These are phyloP conservation scores for Kregervanrija fluxuum DNA, from an alignment of 805 yeast genomes.

Conservation along the genomic window DNA sequence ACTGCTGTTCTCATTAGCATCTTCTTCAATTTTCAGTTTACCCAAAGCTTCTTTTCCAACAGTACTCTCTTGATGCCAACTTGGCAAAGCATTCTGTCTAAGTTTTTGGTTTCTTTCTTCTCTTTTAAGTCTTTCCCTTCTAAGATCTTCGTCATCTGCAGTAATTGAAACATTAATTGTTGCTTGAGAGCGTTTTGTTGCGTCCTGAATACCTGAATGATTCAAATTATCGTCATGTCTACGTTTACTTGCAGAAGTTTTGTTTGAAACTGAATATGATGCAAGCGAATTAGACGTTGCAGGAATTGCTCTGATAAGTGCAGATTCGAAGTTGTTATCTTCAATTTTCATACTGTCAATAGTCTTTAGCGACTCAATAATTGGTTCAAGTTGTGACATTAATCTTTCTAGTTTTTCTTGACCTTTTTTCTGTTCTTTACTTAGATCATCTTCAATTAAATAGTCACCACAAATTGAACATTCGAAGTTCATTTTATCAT, in stretches of 20 bases:
- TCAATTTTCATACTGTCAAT: conserved; percentile 75
- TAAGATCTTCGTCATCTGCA: conserved; percentile 69
- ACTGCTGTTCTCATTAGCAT: conserved; percentile 15
- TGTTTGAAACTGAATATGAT: conserved; percentile 55
- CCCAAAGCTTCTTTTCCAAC: conserved; percentile 65
- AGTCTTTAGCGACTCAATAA: conserved; percentile 73
- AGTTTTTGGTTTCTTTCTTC: conserved; percentile 64
- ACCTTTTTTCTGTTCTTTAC: conserved; percentile 70
- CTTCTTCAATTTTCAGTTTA: conserved; percentile 45
- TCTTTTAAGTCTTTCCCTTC: conserved; percentile 55
- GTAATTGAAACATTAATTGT: conserved; percentile 86
- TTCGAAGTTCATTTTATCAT: conserved; percentile 70
- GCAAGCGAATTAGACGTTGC: conserved; percentile 67
- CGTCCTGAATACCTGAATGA: conserved; percentile 23
- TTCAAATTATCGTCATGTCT: conserved; percentile 17
- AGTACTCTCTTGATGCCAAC: conserved; percentile 92
- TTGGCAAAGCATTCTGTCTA: conserved; percentile 90
- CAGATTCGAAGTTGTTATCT: conserved; percentile 84
- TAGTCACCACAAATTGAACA: conserved; percentile 79
- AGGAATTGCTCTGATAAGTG: conserved; percentile 77
- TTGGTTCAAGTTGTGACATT: conserved; percentile 86
- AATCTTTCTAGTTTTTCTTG: conserved; percentile 76
- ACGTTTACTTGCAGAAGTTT: conserved; percentile 18
- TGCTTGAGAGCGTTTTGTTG: conserved; percentile 54
- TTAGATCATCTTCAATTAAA: conserved; percentile 81